phyloP scores from a whole-genome alignment of 2,329 filamentous ascomycete species.

The Verruconis gallopava region DNA sequence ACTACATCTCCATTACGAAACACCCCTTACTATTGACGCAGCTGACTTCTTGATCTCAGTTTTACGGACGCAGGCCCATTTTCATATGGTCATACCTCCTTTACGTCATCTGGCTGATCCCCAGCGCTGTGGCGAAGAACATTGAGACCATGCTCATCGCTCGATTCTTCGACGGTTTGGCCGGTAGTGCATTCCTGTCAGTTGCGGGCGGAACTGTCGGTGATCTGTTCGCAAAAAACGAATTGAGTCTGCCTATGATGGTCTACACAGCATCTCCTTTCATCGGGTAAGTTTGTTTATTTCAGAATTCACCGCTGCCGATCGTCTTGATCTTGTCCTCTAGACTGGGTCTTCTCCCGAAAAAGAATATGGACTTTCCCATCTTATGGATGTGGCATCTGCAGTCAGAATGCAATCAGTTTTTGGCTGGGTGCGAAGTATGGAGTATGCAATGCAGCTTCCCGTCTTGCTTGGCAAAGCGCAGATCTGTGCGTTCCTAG shows the following conservation, averaged over 20 bases:
- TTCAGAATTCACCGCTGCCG: no score
- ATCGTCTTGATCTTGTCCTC: no score
- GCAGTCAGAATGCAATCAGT: no score
- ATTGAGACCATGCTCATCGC: constrained; percentile 66
- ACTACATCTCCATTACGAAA: no score
- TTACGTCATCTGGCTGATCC: constrained; percentile 70
- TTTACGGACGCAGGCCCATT: constrained; percentile 71
- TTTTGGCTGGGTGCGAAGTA: no score
- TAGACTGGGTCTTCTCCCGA: no score
- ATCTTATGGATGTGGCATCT: no score
- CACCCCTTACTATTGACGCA: not conserved
- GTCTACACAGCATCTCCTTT: constrained; percentile 45
- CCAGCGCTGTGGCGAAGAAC: constrained; percentile 67
- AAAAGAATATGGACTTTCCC: no score
- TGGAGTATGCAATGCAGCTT: no score
- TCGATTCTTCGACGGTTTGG: constrained; percentile 64
- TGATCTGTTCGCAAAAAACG: constrained; percentile 56
- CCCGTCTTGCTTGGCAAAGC: no score
- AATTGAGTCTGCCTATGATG: constrained; percentile 72
- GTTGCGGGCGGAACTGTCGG: constrained; percentile 80
- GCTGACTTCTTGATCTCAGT: constrained; percentile 30
- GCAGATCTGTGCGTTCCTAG: no score
- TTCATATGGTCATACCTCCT: constrained; percentile 62
- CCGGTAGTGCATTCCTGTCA: constrained; percentile 47
- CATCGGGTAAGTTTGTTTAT: constrained; percentile 27